Percentiles rank a stretch among this genome's conserved stretches.
These are phyloP conservation scores for Mycena capillaripes DNA, from an alignment of 768 basidiomycete genomes.

Conservation along the genomic window DNA sequence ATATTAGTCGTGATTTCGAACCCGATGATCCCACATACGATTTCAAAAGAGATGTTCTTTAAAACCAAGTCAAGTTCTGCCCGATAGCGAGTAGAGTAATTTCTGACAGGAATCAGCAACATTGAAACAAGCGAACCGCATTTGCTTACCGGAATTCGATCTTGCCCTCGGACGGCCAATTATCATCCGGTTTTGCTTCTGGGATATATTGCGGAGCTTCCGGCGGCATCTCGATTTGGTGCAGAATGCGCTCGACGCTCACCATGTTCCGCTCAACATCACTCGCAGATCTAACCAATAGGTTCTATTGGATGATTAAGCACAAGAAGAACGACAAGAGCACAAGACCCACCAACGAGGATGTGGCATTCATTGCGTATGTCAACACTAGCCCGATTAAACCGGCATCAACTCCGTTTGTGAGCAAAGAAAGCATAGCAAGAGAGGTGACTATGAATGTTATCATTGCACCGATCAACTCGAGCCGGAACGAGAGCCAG, in stretches of 20 bases:
- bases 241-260: conserved; percentile 88
- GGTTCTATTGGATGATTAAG: conserved; percentile 64
- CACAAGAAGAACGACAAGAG: conserved; percentile 7
- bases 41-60: conserved; percentile 76
- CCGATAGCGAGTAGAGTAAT: conserved; percentile 86
- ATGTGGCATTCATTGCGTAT: conserved; percentile 87
- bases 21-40: conserved; percentile 73
- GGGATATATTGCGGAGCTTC: conserved; percentile 84
- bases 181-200: conserved; percentile 62
- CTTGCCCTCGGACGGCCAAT: conserved; percentile 83
- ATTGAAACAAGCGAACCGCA: neutral
- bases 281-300: conserved; percentile 85
- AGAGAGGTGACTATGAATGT: conserved; percentile 80
- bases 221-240: conserved; percentile 81
- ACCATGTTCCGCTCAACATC: conserved; percentile 95
- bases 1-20: no score
- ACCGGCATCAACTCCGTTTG: conserved; percentile 87
- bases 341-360: conserved; percentile 70
- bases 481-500: conserved; percentile 88
- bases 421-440: conserved; percentile 78
- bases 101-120: conserved; percentile 49
- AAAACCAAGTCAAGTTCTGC: conserved; percentile 85
- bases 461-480: conserved; percentile 86
- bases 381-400: conserved; percentile 85
- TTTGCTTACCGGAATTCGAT: conserved; percentile 83